Percentiles rank a stretch among this genome's conserved stretches.
These are phyloP conservation scores for Monosporascus sp. DNA, from an alignment of 2,329 filamentous ascomycete species.

Conservation along the genomic window DNA sequence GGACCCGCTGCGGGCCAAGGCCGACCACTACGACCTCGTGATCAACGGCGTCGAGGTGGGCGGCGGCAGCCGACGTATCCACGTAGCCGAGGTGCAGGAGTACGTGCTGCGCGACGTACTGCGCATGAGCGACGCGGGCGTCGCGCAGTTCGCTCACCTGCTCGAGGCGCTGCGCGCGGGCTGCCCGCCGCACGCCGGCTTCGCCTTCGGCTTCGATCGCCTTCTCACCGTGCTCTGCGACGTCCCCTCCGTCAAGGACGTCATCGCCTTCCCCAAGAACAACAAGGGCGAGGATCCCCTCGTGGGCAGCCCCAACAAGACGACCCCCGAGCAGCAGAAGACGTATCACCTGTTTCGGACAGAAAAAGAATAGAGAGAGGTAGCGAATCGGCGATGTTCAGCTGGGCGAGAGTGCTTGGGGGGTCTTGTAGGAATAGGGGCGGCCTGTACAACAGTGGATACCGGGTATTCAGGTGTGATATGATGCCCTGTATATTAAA, in stretches of 20 bases:
- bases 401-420: no score
- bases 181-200: slow-evolving; percentile 90
- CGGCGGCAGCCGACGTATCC: slow-evolving; percentile 88
- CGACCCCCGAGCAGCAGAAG: slow-evolving; percentile 15
- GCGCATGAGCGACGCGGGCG: slow-evolving; percentile 64
- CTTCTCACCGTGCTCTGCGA: slow-evolving; percentile 75
- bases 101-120: slow-evolving; percentile 80
- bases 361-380: not conserved
- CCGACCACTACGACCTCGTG: slow-evolving; percentile 93
- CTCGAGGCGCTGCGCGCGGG: slow-evolving; percentile 76
- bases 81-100: slow-evolving; percentile 75
- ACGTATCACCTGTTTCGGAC: slow-evolving; percentile 16
- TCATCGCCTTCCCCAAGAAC: slow-evolving; percentile 95
- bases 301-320: slow-evolving; percentile 61
- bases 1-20: slow-evolving; percentile 66
- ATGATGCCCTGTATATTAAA: no score
- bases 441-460: no score
- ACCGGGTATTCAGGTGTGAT: no score
- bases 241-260: slow-evolving; percentile 74
- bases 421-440: no score
- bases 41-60: slow-evolving; percentile 93
- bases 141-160: slow-evolving; percentile 81
- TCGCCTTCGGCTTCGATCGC: slow-evolving; percentile 88
- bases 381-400: not conserved
- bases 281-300: slow-evolving; percentile 83